phyloP scores from a whole-genome alignment of 352 stramenopile species.

The Globisporangium spinosum region DNA sequence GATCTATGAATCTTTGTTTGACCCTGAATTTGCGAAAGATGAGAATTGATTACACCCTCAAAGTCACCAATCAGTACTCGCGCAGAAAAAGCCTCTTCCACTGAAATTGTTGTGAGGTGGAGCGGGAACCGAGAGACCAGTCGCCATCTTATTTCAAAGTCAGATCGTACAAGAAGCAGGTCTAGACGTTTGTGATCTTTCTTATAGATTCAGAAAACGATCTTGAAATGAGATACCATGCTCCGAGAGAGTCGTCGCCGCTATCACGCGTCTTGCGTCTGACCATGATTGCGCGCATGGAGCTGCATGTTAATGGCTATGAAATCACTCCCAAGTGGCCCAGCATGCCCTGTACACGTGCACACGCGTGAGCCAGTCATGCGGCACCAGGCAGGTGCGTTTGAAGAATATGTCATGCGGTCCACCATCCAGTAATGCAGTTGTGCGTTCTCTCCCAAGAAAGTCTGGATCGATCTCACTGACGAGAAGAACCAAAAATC shows the following conservation, averaged over 20 bases:
- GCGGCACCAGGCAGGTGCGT: not conserved
- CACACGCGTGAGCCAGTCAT: not conserved
- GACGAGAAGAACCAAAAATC: not conserved
- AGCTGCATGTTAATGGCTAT: not conserved
- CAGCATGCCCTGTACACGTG: not conserved
- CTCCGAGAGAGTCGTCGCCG: not conserved
- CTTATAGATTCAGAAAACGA: not conserved
- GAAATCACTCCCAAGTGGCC: not conserved
- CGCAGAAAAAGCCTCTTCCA: not conserved
- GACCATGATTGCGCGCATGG: not conserved
- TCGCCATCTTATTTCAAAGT: not conserved
- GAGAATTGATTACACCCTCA: no score
- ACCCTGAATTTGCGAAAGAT: no score
- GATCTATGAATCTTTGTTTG: no score
- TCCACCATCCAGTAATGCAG: not conserved
- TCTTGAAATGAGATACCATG: not conserved
- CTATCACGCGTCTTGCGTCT: not conserved
- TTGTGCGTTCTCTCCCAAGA: not conserved
- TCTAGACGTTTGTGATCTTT: not conserved
- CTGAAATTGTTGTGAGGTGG: not conserved
- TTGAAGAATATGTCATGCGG: not conserved
- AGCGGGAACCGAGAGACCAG: not conserved
- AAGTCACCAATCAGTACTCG: not conserved
- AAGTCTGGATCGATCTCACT: not conserved
- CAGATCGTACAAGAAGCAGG: not conserved